Base-by-base conservation (phyloP, 768 basidiomycete genomes). In the Tephrocybe sp. region DNA sequence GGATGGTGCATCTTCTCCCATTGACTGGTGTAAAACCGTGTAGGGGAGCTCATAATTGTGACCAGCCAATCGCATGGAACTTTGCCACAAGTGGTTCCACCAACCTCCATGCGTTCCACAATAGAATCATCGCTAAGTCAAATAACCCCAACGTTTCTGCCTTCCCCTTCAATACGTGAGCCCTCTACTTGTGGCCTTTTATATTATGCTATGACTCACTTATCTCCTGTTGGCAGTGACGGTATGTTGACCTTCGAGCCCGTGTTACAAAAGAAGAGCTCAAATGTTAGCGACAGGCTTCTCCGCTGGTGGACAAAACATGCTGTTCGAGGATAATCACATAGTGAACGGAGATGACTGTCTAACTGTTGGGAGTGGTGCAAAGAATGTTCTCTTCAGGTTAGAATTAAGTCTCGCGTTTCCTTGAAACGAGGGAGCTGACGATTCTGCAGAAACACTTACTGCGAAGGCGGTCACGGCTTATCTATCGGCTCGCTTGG, bases 281-380 rank as follows among this genome's bases (percentile, higher is more conserved):
- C 41, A 32, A 21, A 25, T 10, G 8, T 12, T 23, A 6, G 12
- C 17, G 38, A 34, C 11, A 71, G 77, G 77, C 4, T 80, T 85
- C 65, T 80, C 78, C 34, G 80, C 81, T 9, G 76, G 75, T 11
- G 83, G 83, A 11, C 75, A 71, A 3, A 74, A 84, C 58, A 61
- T 84, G 56, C 66, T 84, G 1, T 81, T 85, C 54, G 83, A 84
- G 58, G 69, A 79, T 59, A 84, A 84, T 49, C 61, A 75, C 53
- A 68, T 86, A 34, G 68, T 73, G 43, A 85, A 84, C 48, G 83
- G 82, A 3, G 83, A 85, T 49, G 83, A 85, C 59, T 85, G 83
- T 44, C 59, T 85, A 18, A 79, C 83, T 3, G 79, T 84, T 37
- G 76, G 77, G 0, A 81, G 65, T 57, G 81, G 81, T 14, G 78